Percentiles rank a stretch among this genome's conserved stretches.
Evolutionary conservation across 2,329 filamentous ascomycete genomes (phyloP).

Genomic region (Dactylonectria estremocensis): DNA sequence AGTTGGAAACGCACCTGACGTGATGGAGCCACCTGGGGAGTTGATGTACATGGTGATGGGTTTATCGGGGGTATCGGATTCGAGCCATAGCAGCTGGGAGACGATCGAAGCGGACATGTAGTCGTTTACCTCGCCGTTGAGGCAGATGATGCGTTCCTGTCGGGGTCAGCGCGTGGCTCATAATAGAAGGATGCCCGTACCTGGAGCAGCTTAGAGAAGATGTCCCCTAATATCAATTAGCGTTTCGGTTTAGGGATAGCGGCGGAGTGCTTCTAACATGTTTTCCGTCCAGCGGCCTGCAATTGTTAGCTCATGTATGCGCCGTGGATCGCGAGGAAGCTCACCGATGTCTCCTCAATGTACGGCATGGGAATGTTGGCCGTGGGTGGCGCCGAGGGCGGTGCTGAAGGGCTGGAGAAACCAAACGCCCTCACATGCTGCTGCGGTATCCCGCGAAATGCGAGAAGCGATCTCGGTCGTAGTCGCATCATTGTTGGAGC

Average conservation of each 20-base stretch:
- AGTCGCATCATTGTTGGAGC: conserved; percentile 47
- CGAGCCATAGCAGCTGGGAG: conserved; percentile 96
- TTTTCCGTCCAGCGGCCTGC: conserved; percentile 83
- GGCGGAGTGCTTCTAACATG: conserved; percentile 68
- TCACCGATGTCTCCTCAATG: conserved; percentile 64
- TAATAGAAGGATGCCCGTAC: conserved; percentile 57
- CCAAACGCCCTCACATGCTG: conserved; percentile 60
- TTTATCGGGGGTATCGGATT: conserved; percentile 95
- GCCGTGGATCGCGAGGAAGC: conserved; percentile 33
- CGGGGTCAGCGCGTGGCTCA: conserved; percentile 32
- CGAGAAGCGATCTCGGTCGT: conserved; percentile 49
- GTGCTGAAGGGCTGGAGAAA: conserved; percentile 54
- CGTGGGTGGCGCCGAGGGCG: conserved; percentile 48
- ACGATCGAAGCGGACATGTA: conserved; percentile 93
- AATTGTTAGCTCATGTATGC: conserved; percentile 46
- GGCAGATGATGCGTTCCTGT: conserved; percentile 92
- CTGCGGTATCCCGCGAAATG: conserved; percentile 54
- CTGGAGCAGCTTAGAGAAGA: conserved; percentile 85
- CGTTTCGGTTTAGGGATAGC: conserved; percentile 4
- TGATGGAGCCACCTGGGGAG: conserved; percentile 93
- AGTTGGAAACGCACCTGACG: conserved; percentile 63
- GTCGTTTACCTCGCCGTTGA: conserved; percentile 94
- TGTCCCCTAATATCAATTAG: conserved; percentile 73
- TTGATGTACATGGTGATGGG: conserved; percentile 99
- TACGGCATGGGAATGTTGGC: conserved; percentile 71